Evolutionary conservation across 2,329 filamentous ascomycete genomes (phyloP), one percentile per base, ranked within the genome.

Genomic region (Alternaria postmessia): DNA sequence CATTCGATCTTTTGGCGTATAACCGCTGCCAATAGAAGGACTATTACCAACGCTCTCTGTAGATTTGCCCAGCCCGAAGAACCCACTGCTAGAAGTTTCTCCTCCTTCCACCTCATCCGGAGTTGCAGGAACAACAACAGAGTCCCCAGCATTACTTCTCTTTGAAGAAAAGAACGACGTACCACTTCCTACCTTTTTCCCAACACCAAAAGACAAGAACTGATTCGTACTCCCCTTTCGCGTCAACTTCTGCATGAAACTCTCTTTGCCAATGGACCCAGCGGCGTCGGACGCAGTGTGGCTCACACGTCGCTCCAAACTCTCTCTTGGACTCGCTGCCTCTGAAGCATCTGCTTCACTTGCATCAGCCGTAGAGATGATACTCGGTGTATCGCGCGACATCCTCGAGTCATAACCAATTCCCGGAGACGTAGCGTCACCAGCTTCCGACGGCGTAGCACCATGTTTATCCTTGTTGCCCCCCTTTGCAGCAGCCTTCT

Each of bases 211-310:
- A 1, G 69, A 72, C 5, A 80, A 74, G 68, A 84, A 83, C 53
- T 83, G 83, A 54, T 76, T 79, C 0, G 80, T 79, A 59, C 77
- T 80, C 36, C 77, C 77, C 67, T 85, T 85, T 54, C 82, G 80
- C 5, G 79, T 79, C 39, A 85, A 76, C 61, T 84, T 84, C 60
- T 80, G 78, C 81, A 84, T 84, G 65, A 84, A 82, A 2, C 76
- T 78, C 51, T 83, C 81, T 54, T 81, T 83, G 59, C 80, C 78
- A 18, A 75, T 61, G 3, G 75, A 70, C 48, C 71, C 67, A 42
- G 74, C 62, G 36, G 63, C 70, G 18, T 80, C 77, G 0, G 77
- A 78, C 2, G 74, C 69, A 0, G 76, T 75, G 41, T 80, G 77
- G 6, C 77, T 80, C 4, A 75, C 63, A 12, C 75, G 73, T 20